These are phyloP conservation scores for Thermochaetoides thermophila DNA, from an alignment of 495 filamentous ascomycete genomes.

Conservation along the genomic window DNA sequence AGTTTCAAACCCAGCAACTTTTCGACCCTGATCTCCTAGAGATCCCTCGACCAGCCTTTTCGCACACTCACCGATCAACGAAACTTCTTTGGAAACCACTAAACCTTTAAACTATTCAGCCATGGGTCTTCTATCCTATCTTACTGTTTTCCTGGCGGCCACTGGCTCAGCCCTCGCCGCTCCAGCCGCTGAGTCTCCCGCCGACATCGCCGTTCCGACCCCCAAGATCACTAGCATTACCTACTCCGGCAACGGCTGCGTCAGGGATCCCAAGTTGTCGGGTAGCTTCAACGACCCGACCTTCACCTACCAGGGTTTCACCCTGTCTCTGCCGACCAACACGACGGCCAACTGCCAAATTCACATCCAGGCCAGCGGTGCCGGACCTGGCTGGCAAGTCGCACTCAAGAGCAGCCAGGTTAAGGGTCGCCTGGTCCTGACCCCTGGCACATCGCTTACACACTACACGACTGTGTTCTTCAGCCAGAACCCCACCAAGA, in stretches of 20 bases:
- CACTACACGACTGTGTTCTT: constrained; percentile 27
- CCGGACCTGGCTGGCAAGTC: constrained; percentile 28
- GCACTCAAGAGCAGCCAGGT: constrained; percentile 21
- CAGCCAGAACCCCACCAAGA: constrained; percentile 23
- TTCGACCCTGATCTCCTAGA: no score
- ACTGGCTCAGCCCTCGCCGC: no score
- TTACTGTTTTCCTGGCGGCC: constrained; percentile 16
- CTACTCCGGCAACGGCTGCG: constrained; percentile 27
- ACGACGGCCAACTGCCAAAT: constrained; percentile 26
- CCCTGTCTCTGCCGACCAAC: constrained; percentile 15
- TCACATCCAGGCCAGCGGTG: constrained; percentile 21
- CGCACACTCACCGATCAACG: no score
- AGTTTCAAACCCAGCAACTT: no score
- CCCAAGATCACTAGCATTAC: constrained; percentile 20
- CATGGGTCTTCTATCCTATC: constrained; percentile 17
- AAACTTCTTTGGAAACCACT: no score
- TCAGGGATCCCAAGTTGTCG: constrained; percentile 16
- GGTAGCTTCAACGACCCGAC: constrained; percentile 23
- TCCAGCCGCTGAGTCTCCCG: constrained; percentile 4
- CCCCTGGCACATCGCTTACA: constrained; percentile 19
- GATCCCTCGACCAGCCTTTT: background rate
- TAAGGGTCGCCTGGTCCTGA: constrained; percentile 20
- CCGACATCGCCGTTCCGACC: constrained; percentile 9
- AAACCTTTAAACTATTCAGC: constrained; percentile 1
- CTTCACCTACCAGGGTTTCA: constrained; percentile 21